Conservation (phyloP, 176 grass and related monocot genomes). For the Aegilops tauschii region DNA sequence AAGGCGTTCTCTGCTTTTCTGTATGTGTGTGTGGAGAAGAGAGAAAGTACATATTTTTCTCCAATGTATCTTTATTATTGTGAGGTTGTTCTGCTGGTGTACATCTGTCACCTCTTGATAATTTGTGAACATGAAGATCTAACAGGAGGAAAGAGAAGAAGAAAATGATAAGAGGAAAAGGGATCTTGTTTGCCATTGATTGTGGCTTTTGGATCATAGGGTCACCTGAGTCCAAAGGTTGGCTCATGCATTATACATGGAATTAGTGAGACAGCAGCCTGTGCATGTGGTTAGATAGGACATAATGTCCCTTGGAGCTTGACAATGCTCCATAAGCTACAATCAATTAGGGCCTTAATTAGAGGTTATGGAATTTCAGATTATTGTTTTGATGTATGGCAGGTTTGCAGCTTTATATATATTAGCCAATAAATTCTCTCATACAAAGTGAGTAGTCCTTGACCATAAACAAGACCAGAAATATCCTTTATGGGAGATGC, state of each 20-base stretch:
- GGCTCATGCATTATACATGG: constrained; percentile 27
- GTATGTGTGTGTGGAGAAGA: constrained; percentile 1
- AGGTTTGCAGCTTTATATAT: background rate
- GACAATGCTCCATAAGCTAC: constrained; percentile 18
- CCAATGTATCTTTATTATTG: background rate
- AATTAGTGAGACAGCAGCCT: constrained; percentile 6
- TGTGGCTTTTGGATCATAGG: constrained; percentile 47
- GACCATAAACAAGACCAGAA: constrained; percentile 10
- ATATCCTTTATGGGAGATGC: constrained; percentile 35
- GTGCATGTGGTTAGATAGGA: constrained; percentile 15
- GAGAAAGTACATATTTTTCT: constrained; percentile 23
- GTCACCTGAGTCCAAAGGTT: constrained; percentile 32
- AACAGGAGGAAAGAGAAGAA: background rate
- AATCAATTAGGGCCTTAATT: constrained; percentile 21
- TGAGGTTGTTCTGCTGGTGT: constrained; percentile 2
- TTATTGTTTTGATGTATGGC: background rate
- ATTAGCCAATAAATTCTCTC: background rate
- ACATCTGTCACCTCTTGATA: background rate
- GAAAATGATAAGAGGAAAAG: constrained; percentile 9
- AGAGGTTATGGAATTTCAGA: background rate
- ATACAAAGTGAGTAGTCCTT: background rate
- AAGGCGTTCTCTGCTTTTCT: background rate
- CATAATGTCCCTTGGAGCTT: background rate
- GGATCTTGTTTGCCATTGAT: constrained; percentile 19
- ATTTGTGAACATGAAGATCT: constrained; percentile 17